Conservation (phyloP, 106 monocot species). For the Apostasia ramifera region DNA sequence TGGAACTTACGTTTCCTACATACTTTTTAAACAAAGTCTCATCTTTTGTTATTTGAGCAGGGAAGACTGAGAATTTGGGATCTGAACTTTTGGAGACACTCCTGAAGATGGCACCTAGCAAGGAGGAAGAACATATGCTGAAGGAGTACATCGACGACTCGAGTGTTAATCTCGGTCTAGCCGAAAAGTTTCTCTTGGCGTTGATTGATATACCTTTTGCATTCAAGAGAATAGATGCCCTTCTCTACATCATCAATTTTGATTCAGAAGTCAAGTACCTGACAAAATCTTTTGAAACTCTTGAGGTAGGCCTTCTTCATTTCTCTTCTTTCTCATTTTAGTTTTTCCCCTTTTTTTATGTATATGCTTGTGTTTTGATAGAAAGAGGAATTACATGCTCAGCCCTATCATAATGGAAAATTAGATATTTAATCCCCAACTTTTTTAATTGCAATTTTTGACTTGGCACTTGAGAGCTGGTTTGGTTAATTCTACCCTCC, state of each 20-base stretch:
- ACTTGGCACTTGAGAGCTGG: too few relatives aligned
- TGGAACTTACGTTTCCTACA: too few relatives aligned
- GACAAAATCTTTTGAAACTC: constrained; percentile 38
- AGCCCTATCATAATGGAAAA: too few relatives aligned
- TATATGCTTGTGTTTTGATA: too few relatives aligned
- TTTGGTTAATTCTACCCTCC: too few relatives aligned
- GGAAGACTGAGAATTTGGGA: constrained; percentile 45
- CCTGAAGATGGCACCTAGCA: constrained; percentile 57
- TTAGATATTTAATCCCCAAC: too few relatives aligned
- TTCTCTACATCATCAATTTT: constrained; percentile 50
- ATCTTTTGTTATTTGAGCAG: constrained; percentile 11
- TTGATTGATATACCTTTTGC: constrained; percentile 52
- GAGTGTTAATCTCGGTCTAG: constrained; percentile 35
- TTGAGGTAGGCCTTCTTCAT: constrained; percentile 23
- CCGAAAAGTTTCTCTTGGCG: constrained; percentile 53
- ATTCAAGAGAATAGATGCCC: constrained; percentile 52
- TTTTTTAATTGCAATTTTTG: too few relatives aligned
- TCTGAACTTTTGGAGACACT: constrained; percentile 51
- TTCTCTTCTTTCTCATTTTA: too few relatives aligned
- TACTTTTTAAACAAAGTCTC: too few relatives aligned
- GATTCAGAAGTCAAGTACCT: constrained; percentile 53
- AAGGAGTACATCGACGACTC: constrained; percentile 43
- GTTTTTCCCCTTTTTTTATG: too few relatives aligned
- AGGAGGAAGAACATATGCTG: constrained; percentile 53
- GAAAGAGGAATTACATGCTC: too few relatives aligned